Evolutionary conservation across 495 filamentous ascomycete genomes (phyloP).

Genomic region (Rusavskia elegans): DNA sequence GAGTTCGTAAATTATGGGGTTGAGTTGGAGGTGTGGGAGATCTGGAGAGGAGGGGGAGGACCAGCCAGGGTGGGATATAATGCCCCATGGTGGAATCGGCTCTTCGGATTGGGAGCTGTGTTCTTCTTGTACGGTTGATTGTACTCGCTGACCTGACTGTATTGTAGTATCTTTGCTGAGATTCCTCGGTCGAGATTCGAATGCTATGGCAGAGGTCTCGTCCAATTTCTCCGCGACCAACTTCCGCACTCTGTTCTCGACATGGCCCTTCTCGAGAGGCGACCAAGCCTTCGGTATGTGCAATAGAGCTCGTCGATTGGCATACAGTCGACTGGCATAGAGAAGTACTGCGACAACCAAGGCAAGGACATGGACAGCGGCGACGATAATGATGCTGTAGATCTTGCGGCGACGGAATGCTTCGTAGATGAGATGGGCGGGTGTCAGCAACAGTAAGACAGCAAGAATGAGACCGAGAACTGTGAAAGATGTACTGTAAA

Average conservation of each 20-base stretch:
- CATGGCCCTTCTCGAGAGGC: slow-evolving; percentile 51
- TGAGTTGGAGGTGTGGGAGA: slow-evolving; percentile 65
- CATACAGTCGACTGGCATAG: slow-evolving; percentile 78
- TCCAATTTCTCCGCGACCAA: slow-evolving; percentile 57
- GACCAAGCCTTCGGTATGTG: slow-evolving; percentile 76
- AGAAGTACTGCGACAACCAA: slow-evolving; percentile 55
- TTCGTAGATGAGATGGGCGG: slow-evolving; percentile 71
- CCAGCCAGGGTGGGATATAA: slow-evolving; percentile 79
- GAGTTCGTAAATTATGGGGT: slow-evolving; percentile 67
- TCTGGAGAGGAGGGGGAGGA: slow-evolving; percentile 58
- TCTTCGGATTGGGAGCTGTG: not conserved
- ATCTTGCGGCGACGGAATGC: slow-evolving; percentile 44
- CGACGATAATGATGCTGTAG: slow-evolving; percentile 75
- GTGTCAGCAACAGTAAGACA: slow-evolving; percentile 62
- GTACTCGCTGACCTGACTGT: not conserved
- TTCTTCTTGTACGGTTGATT: slow-evolving; percentile 1
- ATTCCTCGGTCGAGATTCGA: slow-evolving; percentile 54
- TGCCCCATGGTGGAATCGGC: slow-evolving; percentile 46
- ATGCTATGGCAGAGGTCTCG: slow-evolving; percentile 68
- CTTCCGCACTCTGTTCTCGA: slow-evolving; percentile 53
- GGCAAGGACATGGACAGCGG: slow-evolving; percentile 61
- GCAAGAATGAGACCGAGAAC: slow-evolving; percentile 58
- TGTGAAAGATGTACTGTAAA: slow-evolving; percentile 69
- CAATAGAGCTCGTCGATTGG: slow-evolving; percentile 58
- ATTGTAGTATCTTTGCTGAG: slow-evolving; percentile 14